A percentile compares a stretch with the other conserved stretches of the same genome.
Evolutionary conservation across 352 stramenopile species (phyloP).

Genomic region (Pythium plurisporium): DNA sequence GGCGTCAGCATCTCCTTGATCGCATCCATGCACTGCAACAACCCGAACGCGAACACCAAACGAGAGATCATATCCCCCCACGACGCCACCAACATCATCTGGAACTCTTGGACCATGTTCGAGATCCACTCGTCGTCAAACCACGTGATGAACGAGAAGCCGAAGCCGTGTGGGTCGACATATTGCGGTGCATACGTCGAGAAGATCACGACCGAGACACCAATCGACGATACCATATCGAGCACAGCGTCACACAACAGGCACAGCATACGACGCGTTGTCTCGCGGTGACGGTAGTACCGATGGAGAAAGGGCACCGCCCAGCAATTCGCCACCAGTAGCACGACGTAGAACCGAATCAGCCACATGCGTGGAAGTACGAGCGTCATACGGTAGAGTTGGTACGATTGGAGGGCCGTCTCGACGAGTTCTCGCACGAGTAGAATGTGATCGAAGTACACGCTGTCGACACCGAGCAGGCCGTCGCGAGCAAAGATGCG

Average conservation of each 20-base stretch:
- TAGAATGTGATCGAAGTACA: neutral
- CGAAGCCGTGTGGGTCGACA: neutral
- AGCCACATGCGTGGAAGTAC: neutral
- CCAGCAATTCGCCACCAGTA: neutral
- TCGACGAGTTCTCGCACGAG: neutral
- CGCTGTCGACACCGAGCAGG: neutral
- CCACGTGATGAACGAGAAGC: neutral
- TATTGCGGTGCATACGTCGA: neutral
- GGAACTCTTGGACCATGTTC: neutral
- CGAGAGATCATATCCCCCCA: neutral
- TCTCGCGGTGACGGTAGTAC: neutral
- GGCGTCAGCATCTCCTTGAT: neutral
- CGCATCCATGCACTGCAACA: neutral
- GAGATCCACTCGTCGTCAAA: neutral
- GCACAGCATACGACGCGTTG: neutral
- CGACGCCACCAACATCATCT: neutral
- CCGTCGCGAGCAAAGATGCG: neutral
- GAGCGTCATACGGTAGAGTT: neutral
- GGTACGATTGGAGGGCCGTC: neutral
- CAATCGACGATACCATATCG: neutral
- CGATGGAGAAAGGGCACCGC: neutral
- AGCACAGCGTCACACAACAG: neutral
- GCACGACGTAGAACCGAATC: conserved; percentile 1
- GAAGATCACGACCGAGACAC: neutral
- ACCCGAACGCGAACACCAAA: neutral